Percentiles rank a stretch among this genome's conserved stretches.
Conservation (phyloP, 179 eudicot genomes). For the Carnegiea gigantea region DNA sequence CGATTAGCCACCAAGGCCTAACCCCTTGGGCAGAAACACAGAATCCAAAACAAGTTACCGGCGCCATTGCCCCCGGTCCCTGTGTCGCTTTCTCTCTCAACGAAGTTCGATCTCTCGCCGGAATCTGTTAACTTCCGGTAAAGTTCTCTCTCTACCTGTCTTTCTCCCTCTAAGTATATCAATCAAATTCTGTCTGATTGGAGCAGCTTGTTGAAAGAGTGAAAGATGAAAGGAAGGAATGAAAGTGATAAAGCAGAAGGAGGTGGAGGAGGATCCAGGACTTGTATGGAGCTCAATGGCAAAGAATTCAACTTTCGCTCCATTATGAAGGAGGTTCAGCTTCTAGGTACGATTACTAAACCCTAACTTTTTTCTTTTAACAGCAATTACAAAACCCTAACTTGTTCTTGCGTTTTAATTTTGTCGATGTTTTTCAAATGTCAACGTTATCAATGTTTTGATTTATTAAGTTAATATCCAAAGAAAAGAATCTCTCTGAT, state of each 20-base stretch:
- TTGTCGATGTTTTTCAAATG: not conserved
- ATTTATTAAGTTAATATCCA: not conserved
- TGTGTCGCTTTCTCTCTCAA: not conserved
- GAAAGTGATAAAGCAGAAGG: not conserved
- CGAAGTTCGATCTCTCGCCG: not conserved
- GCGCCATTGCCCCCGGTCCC: no score
- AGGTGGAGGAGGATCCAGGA: constrained; percentile 27
- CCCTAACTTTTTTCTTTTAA: not conserved
- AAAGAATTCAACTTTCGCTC: constrained; percentile 50
- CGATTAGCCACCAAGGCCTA: no score
- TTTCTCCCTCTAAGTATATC: not conserved
- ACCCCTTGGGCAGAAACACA: no score
- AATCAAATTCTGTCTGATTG: not conserved
- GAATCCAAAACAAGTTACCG: no score
- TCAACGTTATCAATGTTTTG: not conserved
- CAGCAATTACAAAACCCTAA: not conserved
- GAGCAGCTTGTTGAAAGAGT: not conserved
- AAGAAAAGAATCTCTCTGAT: not conserved
- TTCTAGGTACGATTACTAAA: constrained; percentile 39
- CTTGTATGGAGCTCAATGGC: constrained; percentile 41
- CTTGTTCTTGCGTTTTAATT: not conserved
- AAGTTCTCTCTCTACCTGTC: not conserved
- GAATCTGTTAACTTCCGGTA: not conserved
- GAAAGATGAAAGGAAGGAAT: constrained; percentile 2
- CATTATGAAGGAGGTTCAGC: constrained; percentile 66